A percentile compares a stretch with the other conserved stretches of the same genome.
phyloP scores from a whole-genome alignment of 139 green algal genomes.

The Picochlorum sp. region DNA sequence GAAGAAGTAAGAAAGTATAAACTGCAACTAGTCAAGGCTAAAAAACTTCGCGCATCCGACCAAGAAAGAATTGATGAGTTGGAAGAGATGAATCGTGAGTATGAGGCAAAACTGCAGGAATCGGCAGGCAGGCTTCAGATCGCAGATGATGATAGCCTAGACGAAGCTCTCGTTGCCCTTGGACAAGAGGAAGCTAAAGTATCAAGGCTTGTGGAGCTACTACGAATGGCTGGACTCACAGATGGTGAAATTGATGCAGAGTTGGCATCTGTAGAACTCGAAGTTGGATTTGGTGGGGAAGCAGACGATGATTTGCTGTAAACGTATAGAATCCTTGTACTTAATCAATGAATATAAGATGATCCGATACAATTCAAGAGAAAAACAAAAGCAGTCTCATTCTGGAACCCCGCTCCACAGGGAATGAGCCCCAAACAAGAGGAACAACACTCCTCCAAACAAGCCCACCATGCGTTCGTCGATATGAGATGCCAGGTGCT shows the following conservation, averaged over 20 bases:
- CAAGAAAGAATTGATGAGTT: constrained; percentile 11
- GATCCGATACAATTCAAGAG: background rate
- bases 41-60: constrained; percentile 6
- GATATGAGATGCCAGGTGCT: constrained; percentile 85
- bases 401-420: constrained; percentile 15
- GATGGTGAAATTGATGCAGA: constrained; percentile 1
- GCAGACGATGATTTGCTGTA: constrained; percentile 2
- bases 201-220: background rate
- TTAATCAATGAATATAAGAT: background rate
- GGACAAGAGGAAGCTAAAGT: constrained; percentile 9
- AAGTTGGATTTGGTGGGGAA: background rate
- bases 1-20: constrained; percentile 16
- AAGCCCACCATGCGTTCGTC: constrained; percentile 74
- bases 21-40: constrained; percentile 11
- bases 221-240: background rate
- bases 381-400: background rate
- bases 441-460: constrained; percentile 80
- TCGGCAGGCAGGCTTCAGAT: background rate
- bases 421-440: constrained; percentile 78
- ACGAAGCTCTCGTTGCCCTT: constrained; percentile 5
- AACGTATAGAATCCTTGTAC: background rate
- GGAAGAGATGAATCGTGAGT: constrained; percentile 7
- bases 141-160: background rate
- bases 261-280: background rate
- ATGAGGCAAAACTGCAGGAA: background rate